phyloP scores from a whole-genome alignment of 1,139 yeast genomes.

The Schwanniomyces etchellsii region DNA sequence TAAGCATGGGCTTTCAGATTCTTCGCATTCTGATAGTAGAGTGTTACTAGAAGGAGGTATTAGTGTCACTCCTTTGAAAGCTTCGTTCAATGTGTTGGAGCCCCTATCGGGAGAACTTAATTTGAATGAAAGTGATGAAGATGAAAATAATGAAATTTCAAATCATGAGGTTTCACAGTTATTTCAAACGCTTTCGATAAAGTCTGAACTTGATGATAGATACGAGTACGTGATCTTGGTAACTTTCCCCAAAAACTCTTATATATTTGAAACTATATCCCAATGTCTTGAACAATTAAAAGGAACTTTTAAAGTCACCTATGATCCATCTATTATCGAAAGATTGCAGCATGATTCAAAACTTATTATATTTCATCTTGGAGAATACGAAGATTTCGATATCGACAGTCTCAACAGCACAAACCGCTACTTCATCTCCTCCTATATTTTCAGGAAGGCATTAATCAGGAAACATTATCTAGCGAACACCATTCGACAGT shows the following conservation, averaged over 20 bases:
- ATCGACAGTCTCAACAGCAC: slow-evolving; percentile 51
- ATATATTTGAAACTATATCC: slow-evolving; percentile 54
- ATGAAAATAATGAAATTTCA: slow-evolving; percentile 2
- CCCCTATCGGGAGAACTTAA: slow-evolving; percentile 55
- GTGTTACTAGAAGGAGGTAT: slow-evolving; percentile 46
- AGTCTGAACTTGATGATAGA: too few species aligned
- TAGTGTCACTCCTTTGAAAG: slow-evolving; percentile 81
- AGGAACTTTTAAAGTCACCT: slow-evolving; percentile 21
- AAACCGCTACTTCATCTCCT: slow-evolving; percentile 57
- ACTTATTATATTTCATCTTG: slow-evolving; percentile 58
- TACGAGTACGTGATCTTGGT: slow-evolving; percentile 20
- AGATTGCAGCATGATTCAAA: slow-evolving; percentile 13
- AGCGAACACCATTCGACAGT: slow-evolving; percentile 73
- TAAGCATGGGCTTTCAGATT: slow-evolving; percentile 48
- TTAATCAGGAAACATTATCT: slow-evolving; percentile 85
- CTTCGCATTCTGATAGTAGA: slow-evolving; percentile 52
- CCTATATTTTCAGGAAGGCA: slow-evolving; percentile 83
- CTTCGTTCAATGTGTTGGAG: slow-evolving; percentile 55
- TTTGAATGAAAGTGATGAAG: slow-evolving; percentile 21
- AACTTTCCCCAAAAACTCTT: slow-evolving; percentile 36
- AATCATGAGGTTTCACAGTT: too few species aligned
- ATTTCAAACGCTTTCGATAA: neutral
- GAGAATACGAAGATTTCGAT: slow-evolving; percentile 86
- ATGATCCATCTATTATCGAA: slow-evolving; percentile 17
- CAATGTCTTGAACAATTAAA: slow-evolving; percentile 32